These are phyloP conservation scores for Eimeria acervulina DNA, from an alignment of 169 alveolate genomes.

Conservation along the genomic window DNA sequence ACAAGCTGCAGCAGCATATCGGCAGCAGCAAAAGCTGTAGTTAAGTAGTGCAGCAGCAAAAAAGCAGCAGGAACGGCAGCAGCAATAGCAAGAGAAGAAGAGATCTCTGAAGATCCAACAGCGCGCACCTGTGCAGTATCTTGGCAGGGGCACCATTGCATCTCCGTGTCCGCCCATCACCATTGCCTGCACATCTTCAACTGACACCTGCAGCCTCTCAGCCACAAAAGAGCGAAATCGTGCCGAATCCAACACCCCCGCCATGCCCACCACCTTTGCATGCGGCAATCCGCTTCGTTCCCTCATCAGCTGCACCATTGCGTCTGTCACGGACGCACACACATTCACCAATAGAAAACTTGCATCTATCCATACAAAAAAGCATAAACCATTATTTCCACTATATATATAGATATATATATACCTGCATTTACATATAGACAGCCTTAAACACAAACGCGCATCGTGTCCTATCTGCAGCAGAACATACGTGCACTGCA, in stretches of 20 bases:
- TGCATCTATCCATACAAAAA: neutral
- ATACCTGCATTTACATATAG: neutral
- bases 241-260: constrained; percentile 89
- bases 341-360: constrained; percentile 18
- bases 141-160: constrained; percentile 89
- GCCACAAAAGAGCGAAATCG: constrained; percentile 88
- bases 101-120: neutral
- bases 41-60: neutral
- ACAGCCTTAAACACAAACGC: no score
- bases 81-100: neutral
- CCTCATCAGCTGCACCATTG: constrained; percentile 83
- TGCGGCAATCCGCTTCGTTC: constrained; percentile 80
- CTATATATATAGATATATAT: no score
- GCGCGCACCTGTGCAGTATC: constrained; percentile 81
- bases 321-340: constrained; percentile 70
- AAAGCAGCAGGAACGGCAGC: neutral
- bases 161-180: constrained; percentile 93
- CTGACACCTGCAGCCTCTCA: constrained; percentile 86
- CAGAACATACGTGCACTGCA: no score
- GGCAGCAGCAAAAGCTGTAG: neutral
- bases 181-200: constrained; percentile 88
- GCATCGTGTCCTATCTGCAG: no score
- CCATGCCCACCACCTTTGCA: constrained; percentile 86
- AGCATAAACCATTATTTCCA: neutral
- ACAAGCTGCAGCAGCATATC: neutral